A percentile compares a stretch with the other conserved stretches of the same genome.
Conservation (phyloP, 148 eudicot genomes). For the Limonium bicolor region DNA sequence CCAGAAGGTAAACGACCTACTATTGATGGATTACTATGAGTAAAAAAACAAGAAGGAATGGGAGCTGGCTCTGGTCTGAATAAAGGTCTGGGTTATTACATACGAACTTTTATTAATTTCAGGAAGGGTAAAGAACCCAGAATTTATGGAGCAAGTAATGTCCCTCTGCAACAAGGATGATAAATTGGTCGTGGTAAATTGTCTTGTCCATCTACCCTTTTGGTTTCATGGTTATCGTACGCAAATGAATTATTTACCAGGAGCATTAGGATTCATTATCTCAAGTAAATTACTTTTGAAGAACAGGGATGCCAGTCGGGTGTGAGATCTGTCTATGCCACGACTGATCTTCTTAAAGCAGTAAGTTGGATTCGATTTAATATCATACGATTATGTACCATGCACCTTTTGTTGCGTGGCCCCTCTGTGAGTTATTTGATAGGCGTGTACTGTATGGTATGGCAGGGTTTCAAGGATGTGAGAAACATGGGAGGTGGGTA, state of each 20-base stretch:
- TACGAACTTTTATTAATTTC: background rate
- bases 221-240: background rate
- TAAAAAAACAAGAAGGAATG: no score
- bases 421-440: no score
- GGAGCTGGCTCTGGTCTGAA: no score
- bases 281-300: no score
- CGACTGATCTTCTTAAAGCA: slow-evolving; percentile 48
- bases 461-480: slow-evolving; percentile 41
- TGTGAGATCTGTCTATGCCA: slow-evolving; percentile 47
- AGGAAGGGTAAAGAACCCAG: slow-evolving; percentile 52
- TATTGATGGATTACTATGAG: background rate
- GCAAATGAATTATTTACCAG: background rate
- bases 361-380: slow-evolving; percentile 30
- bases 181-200: slow-evolving; percentile 39
- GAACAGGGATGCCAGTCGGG: slow-evolving; percentile 73
- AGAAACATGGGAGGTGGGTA: slow-evolving; percentile 63
- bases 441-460: no score
- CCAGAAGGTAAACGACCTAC: slow-evolving; percentile 21
- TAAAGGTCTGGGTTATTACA: no score
- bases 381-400: no score
- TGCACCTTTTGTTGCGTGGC: no score
- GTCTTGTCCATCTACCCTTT: background rate
- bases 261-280: background rate
- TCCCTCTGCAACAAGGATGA: slow-evolving; percentile 27
- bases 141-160: slow-evolving; percentile 38